These are phyloP conservation scores for Nothophytophthora sp. DNA, from an alignment of 352 stramenopile species.

Conservation along the genomic window DNA sequence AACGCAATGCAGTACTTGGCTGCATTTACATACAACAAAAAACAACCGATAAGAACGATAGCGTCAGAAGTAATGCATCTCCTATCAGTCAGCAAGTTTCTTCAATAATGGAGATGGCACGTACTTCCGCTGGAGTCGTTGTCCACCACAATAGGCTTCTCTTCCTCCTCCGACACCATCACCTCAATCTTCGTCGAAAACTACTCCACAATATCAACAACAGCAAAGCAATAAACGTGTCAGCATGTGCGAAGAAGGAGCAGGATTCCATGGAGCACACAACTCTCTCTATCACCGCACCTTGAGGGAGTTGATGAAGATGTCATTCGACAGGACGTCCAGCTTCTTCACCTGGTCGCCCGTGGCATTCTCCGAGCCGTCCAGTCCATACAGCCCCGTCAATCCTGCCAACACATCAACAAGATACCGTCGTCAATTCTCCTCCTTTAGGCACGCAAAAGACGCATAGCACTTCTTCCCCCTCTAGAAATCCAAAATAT, in stretches of 20 bases:
- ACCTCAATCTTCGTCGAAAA: slow-evolving; percentile 97
- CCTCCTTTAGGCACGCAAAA: too few relatives aligned
- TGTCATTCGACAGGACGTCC: slow-evolving; percentile 98
- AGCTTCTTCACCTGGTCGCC: slow-evolving; percentile 99
- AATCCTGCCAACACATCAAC: slow-evolving; percentile 27
- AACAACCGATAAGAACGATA: neutral
- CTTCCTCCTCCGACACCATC: slow-evolving; percentile 98
- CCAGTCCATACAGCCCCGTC: slow-evolving; percentile 92
- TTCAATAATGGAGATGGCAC: neutral
- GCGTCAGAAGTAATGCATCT: neutral
- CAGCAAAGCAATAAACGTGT: neutral
- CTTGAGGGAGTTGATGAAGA: slow-evolving; percentile 97
- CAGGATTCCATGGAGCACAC: too few relatives aligned
- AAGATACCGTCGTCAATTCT: too few relatives aligned
- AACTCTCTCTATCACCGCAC: too few relatives aligned
- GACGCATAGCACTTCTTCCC: too few relatives aligned
- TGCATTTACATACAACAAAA: slow-evolving; percentile 10
- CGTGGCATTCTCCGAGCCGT: slow-evolving; percentile 97
- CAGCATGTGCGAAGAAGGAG: too few relatives aligned
- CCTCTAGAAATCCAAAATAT: too few relatives aligned
- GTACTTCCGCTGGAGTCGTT: slow-evolving; percentile 20
- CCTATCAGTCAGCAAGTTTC: too few relatives aligned
- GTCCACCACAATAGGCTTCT: slow-evolving; percentile 96
- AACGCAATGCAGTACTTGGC: slow-evolving; percentile 98
- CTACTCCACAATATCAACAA: slow-evolving; percentile 1